These are phyloP conservation scores for Dimocarpus longan DNA, from an alignment of 345 rosid species.

Conservation along the genomic window DNA sequence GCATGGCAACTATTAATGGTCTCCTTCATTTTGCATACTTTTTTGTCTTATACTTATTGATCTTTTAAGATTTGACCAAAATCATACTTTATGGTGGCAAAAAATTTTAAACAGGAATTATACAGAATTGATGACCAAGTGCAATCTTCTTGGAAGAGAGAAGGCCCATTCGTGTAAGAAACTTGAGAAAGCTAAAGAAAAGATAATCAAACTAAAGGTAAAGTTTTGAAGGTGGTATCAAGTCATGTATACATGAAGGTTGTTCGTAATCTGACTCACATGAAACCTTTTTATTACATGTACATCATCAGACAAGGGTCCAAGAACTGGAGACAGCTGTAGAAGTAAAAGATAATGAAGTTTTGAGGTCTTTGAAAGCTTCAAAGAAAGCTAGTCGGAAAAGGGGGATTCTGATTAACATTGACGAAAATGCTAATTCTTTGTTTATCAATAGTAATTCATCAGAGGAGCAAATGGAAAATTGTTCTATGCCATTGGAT, in stretches of 20 bases:
- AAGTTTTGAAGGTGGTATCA: slow-evolving; percentile 2
- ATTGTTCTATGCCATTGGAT: slow-evolving; percentile 23
- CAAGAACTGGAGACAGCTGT: slow-evolving; percentile 63
- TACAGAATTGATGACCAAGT: slow-evolving; percentile 84
- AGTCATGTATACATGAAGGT: neutral
- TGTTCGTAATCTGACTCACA: slow-evolving; percentile 7
- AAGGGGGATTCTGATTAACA: slow-evolving; percentile 18
- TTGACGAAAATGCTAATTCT: slow-evolving; percentile 24
- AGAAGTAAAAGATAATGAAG: slow-evolving; percentile 70
- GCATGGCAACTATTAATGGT: neutral
- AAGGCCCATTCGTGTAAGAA: slow-evolving; percentile 68
- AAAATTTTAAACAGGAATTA: slow-evolving; percentile 58
- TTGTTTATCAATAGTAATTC: slow-evolving; percentile 21
- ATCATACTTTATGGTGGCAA: neutral
- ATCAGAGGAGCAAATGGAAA: slow-evolving; percentile 28
- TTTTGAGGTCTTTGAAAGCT: slow-evolving; percentile 59
- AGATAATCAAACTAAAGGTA: slow-evolving; percentile 72
- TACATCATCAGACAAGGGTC: slow-evolving; percentile 50
- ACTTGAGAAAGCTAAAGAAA: slow-evolving; percentile 77
- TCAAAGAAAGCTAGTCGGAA: slow-evolving; percentile 34
- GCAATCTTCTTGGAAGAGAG: slow-evolving; percentile 85
- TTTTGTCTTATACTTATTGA: neutral
- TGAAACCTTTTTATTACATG: slow-evolving; percentile 14
- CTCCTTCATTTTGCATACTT: neutral
- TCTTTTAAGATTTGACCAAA: slow-evolving; percentile 1